Evolutionary conservation across 306 rosid species (phyloP), one percentile per base, ranked within the genome.

Genomic region (Datisca glomerata): DNA sequence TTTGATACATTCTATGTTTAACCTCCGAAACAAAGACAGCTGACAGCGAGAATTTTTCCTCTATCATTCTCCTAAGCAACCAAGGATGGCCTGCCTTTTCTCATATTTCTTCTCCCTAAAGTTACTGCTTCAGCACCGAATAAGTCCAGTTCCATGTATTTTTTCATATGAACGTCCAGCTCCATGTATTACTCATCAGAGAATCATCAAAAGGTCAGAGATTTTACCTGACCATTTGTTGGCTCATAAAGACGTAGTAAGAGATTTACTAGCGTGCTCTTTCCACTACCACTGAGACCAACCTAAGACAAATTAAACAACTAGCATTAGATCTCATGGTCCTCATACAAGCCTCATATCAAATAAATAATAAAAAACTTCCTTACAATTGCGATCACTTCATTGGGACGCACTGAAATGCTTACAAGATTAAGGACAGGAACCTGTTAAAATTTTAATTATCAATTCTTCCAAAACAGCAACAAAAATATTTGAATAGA

Each of bases 221-320:
- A 54, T 39, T 41, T 57, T 72, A 89, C 97, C 97, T 83, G 91
- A 43, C 97, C 95, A 66, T 63, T 63, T 50, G 91, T 72, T 51
- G 97, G 97, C 72, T 89, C 97, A 45, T 89, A 83, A 28, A 89
- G 79, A 39, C 84, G 95, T 36, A 89, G 97, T 70, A 89, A 72
- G 28, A 89, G 93, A 65, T 80, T 89, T 68, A 89, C 97, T 33
- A 89, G 57, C 23, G 97, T 89, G 78, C 95, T 89, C 71, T 89
- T 89, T 23, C 97, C 97, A 45, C 97, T 89, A 23, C 95, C 95
- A 66, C 97, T 89, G 53, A 83, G 95, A 34, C 97, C 97, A 53
- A 89, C 95, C 97, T 89, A 52, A 17, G 32, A 58, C 34, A 50
- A 46, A 19, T 8, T 34, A 56, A 55, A 27, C 47, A 59, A 64